These are phyloP conservation scores for Byssothecium circinans DNA, from an alignment of 2,329 filamentous ascomycete genomes.

Conservation along the genomic window DNA sequence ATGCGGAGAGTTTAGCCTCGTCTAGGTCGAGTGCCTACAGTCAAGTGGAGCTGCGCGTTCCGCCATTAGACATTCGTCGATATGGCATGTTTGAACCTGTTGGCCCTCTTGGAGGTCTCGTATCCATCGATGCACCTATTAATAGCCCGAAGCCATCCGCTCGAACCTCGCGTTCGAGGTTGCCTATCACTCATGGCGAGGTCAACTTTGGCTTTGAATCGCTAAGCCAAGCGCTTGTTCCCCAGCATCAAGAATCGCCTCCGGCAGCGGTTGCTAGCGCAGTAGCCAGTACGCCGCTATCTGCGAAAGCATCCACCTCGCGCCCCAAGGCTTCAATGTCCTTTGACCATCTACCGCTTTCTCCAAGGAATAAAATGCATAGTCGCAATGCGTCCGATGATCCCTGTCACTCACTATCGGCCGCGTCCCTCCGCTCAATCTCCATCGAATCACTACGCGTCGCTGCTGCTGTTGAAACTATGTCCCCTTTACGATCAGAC, in stretches of 20 bases:
- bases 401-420: background rate
- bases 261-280: background rate
- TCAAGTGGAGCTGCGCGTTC: slow-evolving; percentile 5
- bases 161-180: background rate
- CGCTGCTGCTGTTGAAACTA: background rate
- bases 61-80: slow-evolving; percentile 8
- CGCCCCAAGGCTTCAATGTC: background rate
- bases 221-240: background rate
- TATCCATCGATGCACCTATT: slow-evolving; percentile 20
- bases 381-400: background rate
- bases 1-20: slow-evolving; percentile 28
- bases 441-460: background rate
- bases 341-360: background rate
- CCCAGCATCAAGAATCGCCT: background rate
- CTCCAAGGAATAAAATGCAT: background rate
- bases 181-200: slow-evolving; percentile 8
- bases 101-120: slow-evolving; percentile 33
- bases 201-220: slow-evolving; percentile 16
- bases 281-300: slow-evolving; percentile 6
- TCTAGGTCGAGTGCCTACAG: slow-evolving; percentile 32
- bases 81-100: slow-evolving; percentile 23
- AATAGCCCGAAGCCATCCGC: slow-evolving; percentile 8
- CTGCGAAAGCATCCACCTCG: background rate
- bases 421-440: background rate
- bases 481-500: background rate